A percentile compares a stretch with the other conserved stretches of the same genome.
Evolutionary conservation across 345 rosid genomes (phyloP).

Genomic region (Orychophragmus violaceus): DNA sequence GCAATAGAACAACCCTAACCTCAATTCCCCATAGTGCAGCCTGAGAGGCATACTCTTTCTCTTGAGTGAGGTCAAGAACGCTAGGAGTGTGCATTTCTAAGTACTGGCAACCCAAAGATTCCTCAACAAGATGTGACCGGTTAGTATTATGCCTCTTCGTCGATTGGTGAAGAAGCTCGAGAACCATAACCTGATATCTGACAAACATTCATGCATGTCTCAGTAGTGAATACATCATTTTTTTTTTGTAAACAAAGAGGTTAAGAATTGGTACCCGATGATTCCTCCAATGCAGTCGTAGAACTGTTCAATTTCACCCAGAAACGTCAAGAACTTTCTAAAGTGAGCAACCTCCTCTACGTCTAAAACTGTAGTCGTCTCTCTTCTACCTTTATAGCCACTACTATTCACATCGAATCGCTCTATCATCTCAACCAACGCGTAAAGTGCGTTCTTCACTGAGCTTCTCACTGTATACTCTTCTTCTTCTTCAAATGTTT

Average conservation of each 20-base stretch:
- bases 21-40: constrained; percentile 94
- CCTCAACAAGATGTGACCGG: constrained; percentile 37
- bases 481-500: constrained; percentile 18
- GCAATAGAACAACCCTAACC: constrained; percentile 35
- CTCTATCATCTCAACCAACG: constrained; percentile 78
- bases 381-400: constrained; percentile 23
- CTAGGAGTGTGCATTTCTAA: constrained; percentile 67
- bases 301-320: constrained; percentile 64
- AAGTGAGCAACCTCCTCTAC: constrained; percentile 43
- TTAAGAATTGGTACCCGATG: constrained; percentile 51
- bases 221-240: constrained; percentile 12
- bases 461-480: constrained; percentile 37
- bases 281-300: constrained; percentile 93
- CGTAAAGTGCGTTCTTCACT: constrained; percentile 59
- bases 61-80: constrained; percentile 68
- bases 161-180: constrained; percentile 72
- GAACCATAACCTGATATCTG: constrained; percentile 82
- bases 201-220: constrained; percentile 24
- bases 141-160: constrained; percentile 35
- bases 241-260: background rate
- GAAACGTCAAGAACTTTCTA: constrained; percentile 42
- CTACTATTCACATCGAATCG: constrained; percentile 41
- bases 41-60: constrained; percentile 71
- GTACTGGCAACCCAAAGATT: constrained; percentile 49
- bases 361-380: constrained; percentile 28